Base-by-base conservation (phyloP, 805 yeast genomes). In the Priceomyces fermenticarens region DNA sequence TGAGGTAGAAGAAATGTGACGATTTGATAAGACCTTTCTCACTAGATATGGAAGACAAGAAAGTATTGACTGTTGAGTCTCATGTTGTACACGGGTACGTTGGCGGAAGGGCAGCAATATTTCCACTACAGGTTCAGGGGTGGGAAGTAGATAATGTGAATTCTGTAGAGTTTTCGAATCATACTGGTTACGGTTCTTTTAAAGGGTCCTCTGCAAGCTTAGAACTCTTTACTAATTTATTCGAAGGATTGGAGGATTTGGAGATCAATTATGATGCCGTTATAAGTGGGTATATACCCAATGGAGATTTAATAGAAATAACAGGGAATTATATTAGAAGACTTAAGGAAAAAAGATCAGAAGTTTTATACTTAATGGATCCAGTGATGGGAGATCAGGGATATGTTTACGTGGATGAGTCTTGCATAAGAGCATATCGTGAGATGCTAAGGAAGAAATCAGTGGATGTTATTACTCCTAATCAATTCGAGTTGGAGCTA, bases 21-120 rank as follows among this genome's bases (percentile, higher is more conserved):
- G 25, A 20, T 20, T 20, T 20, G 8, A n/a, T n/a, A n/a, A n/a
- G n/a, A n/a, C n/a, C n/a, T n/a, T n/a, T n/a, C n/a, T n/a, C n/a
- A n/a, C n/a, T n/a, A 20, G 25, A 20, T 20, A 20, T 20, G 25
- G 8, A 20, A 20, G 25, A 20, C 25, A 20, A 53, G 31, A 40
- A 52, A 15, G 48, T 57, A 27, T 45, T 60, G 35, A 52, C 63
- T 14, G 70, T 89, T 8, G 91, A 88, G 51, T 88, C 96, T 3
- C 97, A 93, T 60, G 98, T 93, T 1, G 89, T 81, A 2, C 98
- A 91, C 58, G 99, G 99, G 2, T 85, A 88, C 54, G 99, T 93
- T 2, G 99, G 99, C 1, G 89, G 89, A 59, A 77, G 82, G 42
- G 96, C 97, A 0, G 87, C 93, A 0, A 85, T 91, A 2, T 86